These are phyloP conservation scores for Pseudonectria foliicola DNA, from an alignment of 2,329 filamentous ascomycete genomes.

Conservation along the genomic window DNA sequence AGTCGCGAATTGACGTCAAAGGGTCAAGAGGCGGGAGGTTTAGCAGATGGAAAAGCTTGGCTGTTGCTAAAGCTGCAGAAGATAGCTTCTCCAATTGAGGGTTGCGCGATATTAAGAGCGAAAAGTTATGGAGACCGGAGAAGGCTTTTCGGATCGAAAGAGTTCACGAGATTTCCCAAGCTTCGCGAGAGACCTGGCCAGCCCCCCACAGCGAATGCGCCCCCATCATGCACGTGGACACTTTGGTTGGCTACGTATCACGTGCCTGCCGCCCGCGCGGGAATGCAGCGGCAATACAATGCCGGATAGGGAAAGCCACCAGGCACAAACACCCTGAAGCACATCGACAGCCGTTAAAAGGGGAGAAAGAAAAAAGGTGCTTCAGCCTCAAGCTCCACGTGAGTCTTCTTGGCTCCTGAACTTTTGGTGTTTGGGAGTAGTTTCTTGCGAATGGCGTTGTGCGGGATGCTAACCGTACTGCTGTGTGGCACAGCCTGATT, in stretches of 20 bases:
- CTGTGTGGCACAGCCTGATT: conserved; percentile 12
- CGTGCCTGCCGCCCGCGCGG: conserved; percentile 20
- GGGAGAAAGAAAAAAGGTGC: conserved; percentile 4
- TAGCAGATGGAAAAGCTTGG: no score
- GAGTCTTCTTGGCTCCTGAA: conserved; percentile 6
- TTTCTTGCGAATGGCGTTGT: conserved; percentile 4
- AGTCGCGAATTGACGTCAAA: no score
- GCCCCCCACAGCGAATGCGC: conserved; percentile 6
- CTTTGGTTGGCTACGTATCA: conserved; percentile 24
- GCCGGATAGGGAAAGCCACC: conserved; percentile 23
- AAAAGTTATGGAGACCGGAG: not conserved
- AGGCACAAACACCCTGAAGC: conserved; percentile 14
- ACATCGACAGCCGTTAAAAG: conserved; percentile 6
- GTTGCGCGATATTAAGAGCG: conserved; percentile 1
- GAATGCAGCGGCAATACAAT: conserved; percentile 5
- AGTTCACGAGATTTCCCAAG: no score
- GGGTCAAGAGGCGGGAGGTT: no score
- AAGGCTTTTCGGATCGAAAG: no score
- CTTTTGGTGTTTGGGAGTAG: conserved; percentile 1
- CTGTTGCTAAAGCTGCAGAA: not conserved
- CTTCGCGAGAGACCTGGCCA: not conserved
- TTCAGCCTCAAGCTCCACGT: conserved; percentile 8
- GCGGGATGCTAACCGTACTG: conserved; percentile 9
- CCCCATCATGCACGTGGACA: conserved; percentile 24
- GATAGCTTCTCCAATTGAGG: no score